Evolutionary conservation across 2,329 filamentous ascomycete genomes (phyloP), one percentile per base, ranked within the genome.

Genomic region (Davidsoniella eucalypti): DNA sequence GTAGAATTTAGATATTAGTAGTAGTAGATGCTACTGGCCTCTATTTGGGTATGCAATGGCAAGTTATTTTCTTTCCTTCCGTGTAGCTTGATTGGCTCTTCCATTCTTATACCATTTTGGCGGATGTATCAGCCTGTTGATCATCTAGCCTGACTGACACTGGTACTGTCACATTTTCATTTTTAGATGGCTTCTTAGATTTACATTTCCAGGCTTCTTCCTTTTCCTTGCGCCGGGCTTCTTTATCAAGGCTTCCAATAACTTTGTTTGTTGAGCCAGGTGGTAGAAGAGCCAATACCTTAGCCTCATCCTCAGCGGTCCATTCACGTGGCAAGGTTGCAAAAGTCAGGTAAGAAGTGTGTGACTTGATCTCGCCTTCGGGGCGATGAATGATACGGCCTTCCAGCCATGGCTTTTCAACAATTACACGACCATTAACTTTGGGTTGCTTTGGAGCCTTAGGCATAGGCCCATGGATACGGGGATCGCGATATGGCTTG

Each of bases 331-430:
- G 90, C 54, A 98, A 66, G 2, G 92, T 69, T 0, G 92, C 92
- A 67, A 98, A 98, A 4, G 93, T 84, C 4, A 98, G 73, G 63
- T 98, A 98, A n/a, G 84, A 92, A 0, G 92, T 98, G 65, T 98
- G 92, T 6, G 85, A 92, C 72, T 94, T 95, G 54, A 96, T 68
- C 60, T 98, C 92, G 0, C 80, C 69, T 66, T 98, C 92, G 0
- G 84, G 80, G 21, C 87, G 76, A 58, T 93, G 86, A 26, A 87
- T 73, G 39, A 96, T 60, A 25, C 78, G 76, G 1, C 92, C 92
- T 54, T 88, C 77, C 61, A 83, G 76, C 67, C 81, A 94, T 1
- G 75, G 63, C 54, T 84, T 78, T 7, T 47, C 51, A 8, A 39
- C 42, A n/a, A 21, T 38, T 9, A 25, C 17, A 16, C 42, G 43